Evolutionary conservation across 371 early-diverging fungal species (phyloP), one percentile per base, ranked within the genome.

Genomic region (Encephalitozoon romaleae): DNA sequence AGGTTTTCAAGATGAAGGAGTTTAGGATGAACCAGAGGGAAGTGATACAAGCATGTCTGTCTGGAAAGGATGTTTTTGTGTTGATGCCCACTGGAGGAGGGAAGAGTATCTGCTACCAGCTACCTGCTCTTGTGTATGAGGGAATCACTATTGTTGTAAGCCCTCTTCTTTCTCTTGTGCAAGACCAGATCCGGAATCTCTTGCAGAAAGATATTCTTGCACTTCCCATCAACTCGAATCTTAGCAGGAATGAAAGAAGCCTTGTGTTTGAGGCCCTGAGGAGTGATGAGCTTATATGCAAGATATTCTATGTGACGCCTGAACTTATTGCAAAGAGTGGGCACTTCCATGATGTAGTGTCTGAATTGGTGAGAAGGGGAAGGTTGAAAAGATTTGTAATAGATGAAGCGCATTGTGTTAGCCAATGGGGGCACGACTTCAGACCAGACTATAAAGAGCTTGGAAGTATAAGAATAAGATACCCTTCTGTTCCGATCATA

Each of bases 51-150:
- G 90, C 92, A 0, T 90, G 92, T 0, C 83, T 98, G 6, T 76
- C 86, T 0, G 92, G 93, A 0, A 87, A 90, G 51, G 95, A 98
- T 78, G 90, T 91, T 0, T 96, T 98, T 89, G 93, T 98, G 41
- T 83, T 98, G 43, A 97, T 99, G 98, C 99, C 99, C 0, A 99
- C 99, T 0, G 98, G 98, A 41, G 99, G 97, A 0, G 99, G 99
- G 5, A 99, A 99, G 84, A 90, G 91, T 81, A 82, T 99, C 32
- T 97, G 97, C 81, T 99, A 94, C 83, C 96, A 96, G 59, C 86
- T 98, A 23, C 98, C 98, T 2, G 94, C 96, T 4, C 78, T 91
- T 11, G 63, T 91, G 15, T 83, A 86, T n/a, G 76, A 86, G 0
- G 90, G 91, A 1, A 86, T 98, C 0, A 94, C 96, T 0, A 84